A percentile compares a stretch with the other conserved stretches of the same genome.
Conservation (phyloP, 257 asterid genomes). For the Coffea eugenioides region DNA sequence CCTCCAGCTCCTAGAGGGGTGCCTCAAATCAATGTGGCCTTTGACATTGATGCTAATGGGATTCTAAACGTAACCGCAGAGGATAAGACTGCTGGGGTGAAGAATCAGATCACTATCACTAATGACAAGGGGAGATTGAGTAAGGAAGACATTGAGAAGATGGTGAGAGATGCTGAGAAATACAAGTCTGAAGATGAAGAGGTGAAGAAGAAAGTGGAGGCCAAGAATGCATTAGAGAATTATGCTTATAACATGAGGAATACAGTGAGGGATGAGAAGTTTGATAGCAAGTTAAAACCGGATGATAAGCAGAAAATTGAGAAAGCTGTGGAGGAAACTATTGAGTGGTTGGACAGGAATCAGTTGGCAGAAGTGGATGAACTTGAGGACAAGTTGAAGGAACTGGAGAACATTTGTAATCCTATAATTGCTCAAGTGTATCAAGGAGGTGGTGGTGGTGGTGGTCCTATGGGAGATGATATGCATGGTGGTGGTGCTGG, state of each 20-base stretch:
- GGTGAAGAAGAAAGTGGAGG: constrained; percentile 51
- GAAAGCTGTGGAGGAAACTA: constrained; percentile 45
- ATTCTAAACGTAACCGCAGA: constrained; percentile 53
- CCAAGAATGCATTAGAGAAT: constrained; percentile 50
- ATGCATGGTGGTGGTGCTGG: constrained; percentile 34
- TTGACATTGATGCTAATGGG: constrained; percentile 52
- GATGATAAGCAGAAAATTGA: constrained; percentile 51
- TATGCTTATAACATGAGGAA: constrained; percentile 50
- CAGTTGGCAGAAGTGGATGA: constrained; percentile 65
- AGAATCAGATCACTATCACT: constrained; percentile 47
- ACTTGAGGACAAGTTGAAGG: constrained; percentile 56
- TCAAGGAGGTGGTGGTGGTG: constrained; percentile 41
- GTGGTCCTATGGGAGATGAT: constrained; percentile 27
- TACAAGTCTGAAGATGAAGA: constrained; percentile 53
- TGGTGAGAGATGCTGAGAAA: constrained; percentile 56
- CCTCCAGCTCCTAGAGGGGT: constrained; percentile 52
- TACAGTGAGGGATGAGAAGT: constrained; percentile 45
- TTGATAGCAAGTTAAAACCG: constrained; percentile 34
- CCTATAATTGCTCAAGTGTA: constrained; percentile 51
- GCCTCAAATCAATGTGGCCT: constrained; percentile 54
- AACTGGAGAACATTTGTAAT: constrained; percentile 48
- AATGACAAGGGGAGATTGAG: constrained; percentile 51
- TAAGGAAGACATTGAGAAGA: constrained; percentile 45
- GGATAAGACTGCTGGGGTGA: constrained; percentile 53
- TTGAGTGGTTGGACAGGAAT: constrained; percentile 57